phyloP scores from a whole-genome alignment of 1,284 basidiomycete species.

The Apiotrichum gracile region DNA sequence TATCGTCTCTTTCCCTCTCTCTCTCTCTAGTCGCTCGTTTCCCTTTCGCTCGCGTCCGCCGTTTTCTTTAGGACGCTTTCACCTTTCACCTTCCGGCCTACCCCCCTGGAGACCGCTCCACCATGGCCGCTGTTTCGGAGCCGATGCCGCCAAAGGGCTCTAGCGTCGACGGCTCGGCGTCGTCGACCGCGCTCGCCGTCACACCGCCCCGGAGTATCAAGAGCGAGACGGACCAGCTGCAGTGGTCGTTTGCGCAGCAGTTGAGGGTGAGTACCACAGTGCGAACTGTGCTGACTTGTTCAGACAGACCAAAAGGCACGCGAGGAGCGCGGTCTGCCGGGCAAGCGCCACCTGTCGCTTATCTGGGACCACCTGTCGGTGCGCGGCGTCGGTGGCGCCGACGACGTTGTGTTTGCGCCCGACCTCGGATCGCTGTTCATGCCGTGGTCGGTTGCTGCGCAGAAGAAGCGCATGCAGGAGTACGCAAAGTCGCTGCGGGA shows the following conservation, averaged over 20 bases:
- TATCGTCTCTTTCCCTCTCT: no score
- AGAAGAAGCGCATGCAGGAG: slow-evolving; percentile 30
- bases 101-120: no score
- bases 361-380: slow-evolving; percentile 34
- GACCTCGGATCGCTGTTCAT: slow-evolving; percentile 32
- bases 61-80: no score
- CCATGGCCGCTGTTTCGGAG: no score
- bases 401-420: slow-evolving; percentile 35
- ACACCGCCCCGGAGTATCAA: neutral
- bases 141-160: no score
- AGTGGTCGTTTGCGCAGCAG: slow-evolving; percentile 1
- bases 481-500: slow-evolving; percentile 15
- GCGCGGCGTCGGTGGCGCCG: slow-evolving; percentile 32
- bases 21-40: no score
- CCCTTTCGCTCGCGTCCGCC: no score
- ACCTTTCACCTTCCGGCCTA: no score
- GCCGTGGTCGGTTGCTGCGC: slow-evolving; percentile 28
- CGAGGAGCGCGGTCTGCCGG: slow-evolving; percentile 3
- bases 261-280: neutral
- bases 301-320: slow-evolving; percentile 9
- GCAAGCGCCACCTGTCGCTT: slow-evolving; percentile 21
- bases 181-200: neutral
- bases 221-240: neutral
- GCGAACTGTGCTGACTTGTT: neutral
- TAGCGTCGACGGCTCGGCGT: neutral